A percentile compares a stretch with the other conserved stretches of the same genome.
phyloP scores from a whole-genome alignment of 805 yeast genomes.

The Saturnispora zaruensis region DNA sequence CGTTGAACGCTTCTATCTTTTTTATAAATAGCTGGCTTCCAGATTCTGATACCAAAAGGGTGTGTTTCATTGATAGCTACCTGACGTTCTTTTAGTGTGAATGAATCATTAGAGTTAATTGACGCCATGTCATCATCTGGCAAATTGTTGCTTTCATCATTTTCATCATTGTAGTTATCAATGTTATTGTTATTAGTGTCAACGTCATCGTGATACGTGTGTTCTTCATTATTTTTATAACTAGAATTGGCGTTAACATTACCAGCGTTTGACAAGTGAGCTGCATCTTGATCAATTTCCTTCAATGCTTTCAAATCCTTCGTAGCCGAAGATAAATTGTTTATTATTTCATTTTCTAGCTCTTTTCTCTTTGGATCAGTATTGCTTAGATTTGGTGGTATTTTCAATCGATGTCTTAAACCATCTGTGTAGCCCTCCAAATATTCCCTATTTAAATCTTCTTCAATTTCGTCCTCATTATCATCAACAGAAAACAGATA shows the following conservation, averaged over 20 bases:
- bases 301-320: conserved; percentile 21
- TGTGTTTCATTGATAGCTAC: conserved; percentile 94
- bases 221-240: background rate
- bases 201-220: background rate
- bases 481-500: conserved; percentile 73
- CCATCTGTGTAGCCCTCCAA: conserved; percentile 72
- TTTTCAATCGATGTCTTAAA: conserved; percentile 38
- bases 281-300: conserved; percentile 25
- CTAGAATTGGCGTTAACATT: background rate
- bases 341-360: conserved; percentile 24
- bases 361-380: conserved; percentile 16
- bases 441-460: conserved; percentile 50
- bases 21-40: conserved; percentile 97
- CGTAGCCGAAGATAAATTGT: conserved; percentile 18
- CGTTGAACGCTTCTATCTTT: conserved; percentile 85
- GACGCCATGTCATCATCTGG: conserved; percentile 24
- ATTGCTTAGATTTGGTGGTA: conserved; percentile 21
- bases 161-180: background rate
- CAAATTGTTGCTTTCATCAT: background rate
- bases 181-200: background rate
- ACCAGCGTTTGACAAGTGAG: conserved; percentile 11
- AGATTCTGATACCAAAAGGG: conserved; percentile 95
- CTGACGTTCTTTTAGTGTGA: conserved; percentile 85
- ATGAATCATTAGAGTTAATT: conserved; percentile 59
- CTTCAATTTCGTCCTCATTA: conserved; percentile 63